phyloP scores from a whole-genome alignment of 164 flowering plant species.

The Aristolochia contorta region DNA sequence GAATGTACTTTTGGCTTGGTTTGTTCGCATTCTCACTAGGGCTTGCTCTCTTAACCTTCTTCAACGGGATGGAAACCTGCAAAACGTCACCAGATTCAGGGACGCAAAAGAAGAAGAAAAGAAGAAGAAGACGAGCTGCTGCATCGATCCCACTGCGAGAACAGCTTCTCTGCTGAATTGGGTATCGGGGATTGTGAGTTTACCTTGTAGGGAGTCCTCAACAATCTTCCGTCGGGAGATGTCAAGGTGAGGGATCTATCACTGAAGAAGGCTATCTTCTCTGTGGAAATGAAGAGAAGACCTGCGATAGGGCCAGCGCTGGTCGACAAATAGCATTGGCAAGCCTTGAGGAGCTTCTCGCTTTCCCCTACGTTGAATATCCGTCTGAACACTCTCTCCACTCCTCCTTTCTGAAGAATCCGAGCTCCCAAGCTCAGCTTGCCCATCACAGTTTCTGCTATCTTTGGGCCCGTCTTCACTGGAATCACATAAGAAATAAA shows the following conservation, averaged over 20 bases:
- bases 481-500: slow-evolving; percentile 5
- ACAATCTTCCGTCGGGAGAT: slow-evolving; percentile 19
- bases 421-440: slow-evolving; percentile 40
- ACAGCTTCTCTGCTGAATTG: background rate
- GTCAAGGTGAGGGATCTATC: slow-evolving; percentile 31
- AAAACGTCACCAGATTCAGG: background rate
- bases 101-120: background rate
- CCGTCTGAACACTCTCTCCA: slow-evolving; percentile 27
- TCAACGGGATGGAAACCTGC: slow-evolving; percentile 38
- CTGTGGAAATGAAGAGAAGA: slow-evolving; percentile 38
- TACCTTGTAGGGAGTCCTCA: slow-evolving; percentile 39
- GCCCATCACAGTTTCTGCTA: slow-evolving; percentile 34
- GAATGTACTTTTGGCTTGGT: slow-evolving; percentile 37
- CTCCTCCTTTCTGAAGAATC: slow-evolving; percentile 35
- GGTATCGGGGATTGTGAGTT: background rate
- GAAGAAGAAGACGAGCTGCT: too few species aligned
- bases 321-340: slow-evolving; percentile 43
- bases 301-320: slow-evolving; percentile 56
- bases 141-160: background rate
- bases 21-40: slow-evolving; percentile 27
- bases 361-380: slow-evolving; percentile 25
- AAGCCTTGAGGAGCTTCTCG: slow-evolving; percentile 38
- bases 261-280: slow-evolving; percentile 39
- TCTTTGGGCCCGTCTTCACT: slow-evolving; percentile 38
- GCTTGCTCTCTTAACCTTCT: slow-evolving; percentile 24